Conservation (phyloP, 2,329 filamentous ascomycete genomes). For the Parastagonospora avenae region DNA sequence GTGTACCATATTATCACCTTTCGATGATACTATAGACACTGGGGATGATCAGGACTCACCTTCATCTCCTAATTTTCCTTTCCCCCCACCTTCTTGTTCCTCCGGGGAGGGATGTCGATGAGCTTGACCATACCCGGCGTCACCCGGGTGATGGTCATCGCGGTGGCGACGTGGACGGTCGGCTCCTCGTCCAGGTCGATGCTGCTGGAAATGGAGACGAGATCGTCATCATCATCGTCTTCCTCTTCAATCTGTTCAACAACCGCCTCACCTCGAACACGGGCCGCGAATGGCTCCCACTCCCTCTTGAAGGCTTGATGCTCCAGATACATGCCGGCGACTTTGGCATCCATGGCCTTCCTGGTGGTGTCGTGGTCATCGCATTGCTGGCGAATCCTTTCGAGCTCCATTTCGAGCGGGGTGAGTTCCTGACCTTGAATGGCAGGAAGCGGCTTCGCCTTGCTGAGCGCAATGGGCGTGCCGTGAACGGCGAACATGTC, state of each 20-base stretch:
- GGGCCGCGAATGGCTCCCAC: constrained; percentile 7
- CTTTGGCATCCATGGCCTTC: too few species aligned
- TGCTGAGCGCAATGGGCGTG: neutral
- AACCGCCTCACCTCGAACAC: constrained; percentile 2
- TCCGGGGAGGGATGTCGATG: constrained; percentile 23
- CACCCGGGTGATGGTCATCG: constrained; percentile 14
- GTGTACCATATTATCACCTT: too few species aligned
- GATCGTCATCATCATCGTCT: constrained; percentile 13
- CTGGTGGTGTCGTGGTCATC: too few species aligned
- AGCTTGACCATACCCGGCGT: constrained; percentile 25
- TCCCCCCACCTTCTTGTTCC: neutral
- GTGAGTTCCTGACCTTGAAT: neutral
- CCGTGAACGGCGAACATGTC: neutral
- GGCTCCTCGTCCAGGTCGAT: constrained; percentile 29
- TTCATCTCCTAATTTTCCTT: constrained; percentile 6
- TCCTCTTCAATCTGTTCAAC: neutral
- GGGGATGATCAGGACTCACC: neutral
- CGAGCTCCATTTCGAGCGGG: neutral
- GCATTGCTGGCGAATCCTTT: too few species aligned
- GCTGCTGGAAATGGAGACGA: constrained; percentile 17
- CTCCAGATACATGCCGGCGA: too few species aligned
- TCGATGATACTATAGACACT: neutral
- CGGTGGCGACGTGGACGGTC: constrained; percentile 15
- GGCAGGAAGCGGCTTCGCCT: neutral
- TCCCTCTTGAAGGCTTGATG: neutral